phyloP scores from a whole-genome alignment of 208 protist genomes.

The Vickermania spadyakhi region DNA sequence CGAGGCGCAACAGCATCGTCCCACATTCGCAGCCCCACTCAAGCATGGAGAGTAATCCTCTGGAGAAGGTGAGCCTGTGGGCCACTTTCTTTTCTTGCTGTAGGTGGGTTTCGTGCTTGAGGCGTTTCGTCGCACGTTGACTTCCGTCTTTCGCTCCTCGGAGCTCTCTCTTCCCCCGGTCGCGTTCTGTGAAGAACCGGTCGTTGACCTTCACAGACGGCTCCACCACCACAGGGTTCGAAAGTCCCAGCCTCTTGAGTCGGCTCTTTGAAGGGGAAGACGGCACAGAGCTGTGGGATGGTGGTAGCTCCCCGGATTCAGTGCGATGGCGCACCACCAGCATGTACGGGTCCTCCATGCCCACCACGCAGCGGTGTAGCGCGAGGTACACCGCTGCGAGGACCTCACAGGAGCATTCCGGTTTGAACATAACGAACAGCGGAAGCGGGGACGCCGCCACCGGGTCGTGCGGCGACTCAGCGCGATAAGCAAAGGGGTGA shows the following conservation, averaged over 20 bases:
- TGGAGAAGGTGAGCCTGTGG: slow-evolving; percentile 6
- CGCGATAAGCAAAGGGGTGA: too few species aligned
- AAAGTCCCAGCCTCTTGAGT: not conserved
- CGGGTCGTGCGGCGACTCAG: not conserved
- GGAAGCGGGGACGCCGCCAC: not conserved
- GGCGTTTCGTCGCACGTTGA: not conserved
- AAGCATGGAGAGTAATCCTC: slow-evolving; percentile 32
- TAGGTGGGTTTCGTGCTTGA: not conserved
- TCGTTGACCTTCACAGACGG: not conserved
- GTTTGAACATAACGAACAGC: slow-evolving; percentile 20
- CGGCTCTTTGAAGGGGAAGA: not conserved
- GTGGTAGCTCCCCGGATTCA: not conserved
- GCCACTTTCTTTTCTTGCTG: not conserved
- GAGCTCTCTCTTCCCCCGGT: not conserved
- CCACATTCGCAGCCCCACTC: slow-evolving; percentile 58
- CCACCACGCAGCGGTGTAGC: slow-evolving; percentile 55
- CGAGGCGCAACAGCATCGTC: slow-evolving; percentile 57
- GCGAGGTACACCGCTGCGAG: slow-evolving; percentile 55
- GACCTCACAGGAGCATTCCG: slow-evolving; percentile 26
- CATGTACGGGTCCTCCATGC: slow-evolving; percentile 48
- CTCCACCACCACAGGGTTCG: not conserved
- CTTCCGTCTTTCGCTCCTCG: not conserved
- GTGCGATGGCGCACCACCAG: slow-evolving; percentile 9
- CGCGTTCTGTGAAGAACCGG: not conserved
- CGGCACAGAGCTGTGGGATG: not conserved